Evolutionary conservation across 2,329 filamentous ascomycete genomes (phyloP), one percentile per base, ranked within the genome.

Genomic region (Colletotrichum sp.): DNA sequence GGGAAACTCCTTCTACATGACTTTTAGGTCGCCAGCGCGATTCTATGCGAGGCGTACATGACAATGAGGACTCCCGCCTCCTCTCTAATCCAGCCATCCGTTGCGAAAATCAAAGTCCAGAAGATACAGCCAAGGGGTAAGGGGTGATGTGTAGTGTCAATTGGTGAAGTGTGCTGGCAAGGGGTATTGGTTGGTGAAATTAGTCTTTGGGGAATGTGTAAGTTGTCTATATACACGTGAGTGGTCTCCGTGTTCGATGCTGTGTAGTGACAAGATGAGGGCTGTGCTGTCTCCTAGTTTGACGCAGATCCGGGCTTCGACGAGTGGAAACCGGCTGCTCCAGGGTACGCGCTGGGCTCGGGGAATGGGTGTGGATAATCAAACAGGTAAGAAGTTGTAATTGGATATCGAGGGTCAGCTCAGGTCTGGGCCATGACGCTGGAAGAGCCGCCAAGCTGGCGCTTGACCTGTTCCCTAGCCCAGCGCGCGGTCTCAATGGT

Each of bases 391-490:
- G 73, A 73, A 65, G 48, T 58, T 38, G 48, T 59, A 26, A 64
- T 58, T 56, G 26, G 16, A 24, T 52, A 21, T 18, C 34, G 58
- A 65, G 24, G 43, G 14, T 24, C 52, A 36, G 55, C 73, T 83
- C 80, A 90, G 77, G 86, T 86, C 79, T 89, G 86, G 70, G 87
- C 84, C 89, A 92, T 91, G 79, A 90, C 86, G 69, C 83, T 87
- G 79, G 82, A 83, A 65, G 84, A 81, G 78, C 90, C 90, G 74
- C 90, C 90, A 68, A 93, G 86, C 86, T 99, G 97, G 81, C 95
- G 94, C 90, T 98, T 98, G 84, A 98, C 96, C 84, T 98, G 96
- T 86, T 98, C 97, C 76, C 96, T 94, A 77, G 97, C 96, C 97
- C 97, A 99, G 81, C 96, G 94, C 82, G 97, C 97, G 62, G 97